A percentile compares a stretch with the other conserved stretches of the same genome.
phyloP scores from a whole-genome alignment of 2,329 filamentous ascomycete species.

The Ophiostoma sp. region DNA sequence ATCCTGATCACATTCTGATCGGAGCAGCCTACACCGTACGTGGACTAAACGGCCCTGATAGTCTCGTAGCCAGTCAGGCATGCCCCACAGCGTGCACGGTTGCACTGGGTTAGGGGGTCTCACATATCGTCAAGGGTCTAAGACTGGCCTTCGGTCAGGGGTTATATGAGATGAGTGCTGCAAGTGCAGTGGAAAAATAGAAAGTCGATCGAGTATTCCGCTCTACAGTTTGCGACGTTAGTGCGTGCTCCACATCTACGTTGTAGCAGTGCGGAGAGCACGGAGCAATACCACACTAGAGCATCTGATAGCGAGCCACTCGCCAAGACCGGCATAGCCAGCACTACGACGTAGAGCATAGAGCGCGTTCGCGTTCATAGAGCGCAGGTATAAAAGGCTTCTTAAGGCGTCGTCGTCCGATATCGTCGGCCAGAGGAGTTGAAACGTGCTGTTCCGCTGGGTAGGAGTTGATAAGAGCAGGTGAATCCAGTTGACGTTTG shows the following conservation, averaged over 20 bases:
- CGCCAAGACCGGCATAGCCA: background rate
- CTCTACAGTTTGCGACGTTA: background rate
- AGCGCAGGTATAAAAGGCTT: background rate
- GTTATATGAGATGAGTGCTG: background rate
- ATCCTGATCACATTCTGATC: background rate
- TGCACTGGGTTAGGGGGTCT: background rate
- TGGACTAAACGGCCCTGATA: background rate
- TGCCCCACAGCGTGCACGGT: background rate
- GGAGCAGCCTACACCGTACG: background rate
- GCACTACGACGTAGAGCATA: background rate
- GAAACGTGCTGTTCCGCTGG: background rate
- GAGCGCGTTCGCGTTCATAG: background rate
- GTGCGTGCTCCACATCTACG: background rate
- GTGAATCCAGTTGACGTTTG: too few species aligned
- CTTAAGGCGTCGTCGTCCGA: background rate
- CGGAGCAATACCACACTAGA: slow-evolving; percentile 4
- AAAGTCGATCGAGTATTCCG: background rate
- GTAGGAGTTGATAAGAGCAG: background rate
- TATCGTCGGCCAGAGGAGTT: slow-evolving; percentile 1
- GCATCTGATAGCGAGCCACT: slow-evolving; percentile 6
- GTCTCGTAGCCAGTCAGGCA: slow-evolving; percentile 2
- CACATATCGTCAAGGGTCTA: background rate
- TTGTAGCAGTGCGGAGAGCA: background rate
- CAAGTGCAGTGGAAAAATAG: background rate
- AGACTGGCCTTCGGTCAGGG: background rate